Evolutionary conservation across 768 basidiomycete species (phyloP), one percentile per base, ranked within the genome.

Genomic region (Leccinum sublutescens): DNA sequence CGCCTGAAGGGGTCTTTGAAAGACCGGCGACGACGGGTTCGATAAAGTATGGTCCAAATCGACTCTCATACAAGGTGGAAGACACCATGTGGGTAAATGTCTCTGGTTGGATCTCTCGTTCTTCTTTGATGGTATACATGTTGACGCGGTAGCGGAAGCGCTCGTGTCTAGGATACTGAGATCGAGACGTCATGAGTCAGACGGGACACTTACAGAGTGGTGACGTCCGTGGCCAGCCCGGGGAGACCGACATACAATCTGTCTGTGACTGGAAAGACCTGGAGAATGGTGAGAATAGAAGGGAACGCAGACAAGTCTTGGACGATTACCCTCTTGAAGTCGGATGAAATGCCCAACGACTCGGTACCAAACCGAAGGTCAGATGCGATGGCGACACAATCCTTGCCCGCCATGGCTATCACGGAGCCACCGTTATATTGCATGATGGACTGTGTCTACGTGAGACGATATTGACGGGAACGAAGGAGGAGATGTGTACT

Each of bases 71-170:
- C 15, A 99, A 83, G 21, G 95, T 96, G 54, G 93, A 95, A 47
- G 92, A 93, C 61, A 98, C 89, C 63, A 99, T 87, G 70, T 95
- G 94, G 27, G 94, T 90, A 75, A 98, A 98, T 7, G 94, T 93
- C 79, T 95, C 88, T 48, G 97, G 97, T 65, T 93, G 88, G 68
- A 99, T 97, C 70, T 96, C 89, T 62, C 96, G 86, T 71, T 97
- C 96, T 76, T 99, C 96, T 76, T 99, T 99, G 82, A 99, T 98
- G 33, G 93, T 91, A 77, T 98, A 98, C 93, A 98, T 95, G 79
- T 99, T 99, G 58, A 96, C 89, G 64, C 95, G 84, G 77, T 89
- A 95, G 55, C 97, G 87, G 70, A 98, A 89, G 43, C 86, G 84
- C 75, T 98, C 96, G 65, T 86, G 88, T 59, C 95, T 97, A 55